Evolutionary conservation across 768 basidiomycete species (phyloP).

Genomic region (Glaciozyma antarctica): DNA sequence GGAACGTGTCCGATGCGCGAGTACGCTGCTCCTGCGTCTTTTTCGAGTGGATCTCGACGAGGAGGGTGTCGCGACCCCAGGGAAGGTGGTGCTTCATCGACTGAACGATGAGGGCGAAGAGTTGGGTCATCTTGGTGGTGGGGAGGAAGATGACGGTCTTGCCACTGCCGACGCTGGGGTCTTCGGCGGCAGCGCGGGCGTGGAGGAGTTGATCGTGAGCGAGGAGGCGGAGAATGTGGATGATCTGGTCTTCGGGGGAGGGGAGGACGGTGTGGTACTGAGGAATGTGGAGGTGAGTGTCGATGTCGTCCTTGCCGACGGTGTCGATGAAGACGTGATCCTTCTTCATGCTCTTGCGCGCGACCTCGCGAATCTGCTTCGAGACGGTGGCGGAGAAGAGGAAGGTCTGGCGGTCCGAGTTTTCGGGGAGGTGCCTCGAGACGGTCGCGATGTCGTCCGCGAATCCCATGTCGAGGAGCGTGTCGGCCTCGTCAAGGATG

Average conservation of each 20-base stretch:
- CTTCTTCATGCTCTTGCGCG: constrained; percentile 38
- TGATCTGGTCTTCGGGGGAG: constrained; percentile 56
- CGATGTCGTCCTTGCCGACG: constrained; percentile 50
- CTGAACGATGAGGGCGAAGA: constrained; percentile 57
- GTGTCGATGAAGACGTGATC: constrained; percentile 51
- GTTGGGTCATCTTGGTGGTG: constrained; percentile 70
- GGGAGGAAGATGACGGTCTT: constrained; percentile 56
- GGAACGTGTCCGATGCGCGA: constrained; percentile 49
- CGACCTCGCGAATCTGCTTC: constrained; percentile 41
- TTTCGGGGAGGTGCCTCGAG: constrained; percentile 37
- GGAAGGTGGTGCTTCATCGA: constrained; percentile 45
- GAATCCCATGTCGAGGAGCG: constrained; percentile 44
- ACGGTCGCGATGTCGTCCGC: constrained; percentile 58
- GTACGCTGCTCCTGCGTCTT: constrained; percentile 48
- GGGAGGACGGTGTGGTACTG: constrained; percentile 74
- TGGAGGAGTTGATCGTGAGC: constrained; percentile 76
- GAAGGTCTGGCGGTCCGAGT: constrained; percentile 46
- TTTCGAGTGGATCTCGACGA: constrained; percentile 66
- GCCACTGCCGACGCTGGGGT: constrained; percentile 49
- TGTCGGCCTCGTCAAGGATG: constrained; percentile 56
- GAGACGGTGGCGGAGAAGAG: constrained; percentile 46
- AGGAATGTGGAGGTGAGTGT: constrained; percentile 61
- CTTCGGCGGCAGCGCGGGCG: constrained; percentile 76
- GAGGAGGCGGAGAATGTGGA: constrained; percentile 67
- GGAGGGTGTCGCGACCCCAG: constrained; percentile 50